Evolutionary conservation across 805 yeast species (phyloP).

Genomic region (Candida ortonii): DNA sequence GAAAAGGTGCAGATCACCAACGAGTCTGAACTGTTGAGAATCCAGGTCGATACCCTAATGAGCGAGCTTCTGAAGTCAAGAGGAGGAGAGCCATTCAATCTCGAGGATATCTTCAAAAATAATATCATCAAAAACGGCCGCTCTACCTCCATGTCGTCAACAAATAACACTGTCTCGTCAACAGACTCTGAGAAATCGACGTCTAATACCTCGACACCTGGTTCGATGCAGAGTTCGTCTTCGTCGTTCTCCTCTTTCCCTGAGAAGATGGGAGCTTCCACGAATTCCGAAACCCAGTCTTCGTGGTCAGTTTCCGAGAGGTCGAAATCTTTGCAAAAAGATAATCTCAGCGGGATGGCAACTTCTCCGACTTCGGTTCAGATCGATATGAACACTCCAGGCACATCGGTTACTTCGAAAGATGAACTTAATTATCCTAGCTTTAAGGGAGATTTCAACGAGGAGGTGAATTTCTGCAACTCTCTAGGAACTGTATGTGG

Average conservation of each 20-base stretch:
- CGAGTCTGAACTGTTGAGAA: slow-evolving; percentile 69
- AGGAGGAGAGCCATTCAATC: slow-evolving; percentile 11
- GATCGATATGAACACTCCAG: slow-evolving; percentile 5
- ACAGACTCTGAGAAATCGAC: slow-evolving; percentile 20
- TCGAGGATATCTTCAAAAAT: slow-evolving; percentile 2
- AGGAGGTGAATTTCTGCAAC: slow-evolving; percentile 73
- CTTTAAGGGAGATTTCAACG: slow-evolving; percentile 50
- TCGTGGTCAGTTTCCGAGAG: too few relatives aligned
- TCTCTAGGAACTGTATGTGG: slow-evolving; percentile 83
- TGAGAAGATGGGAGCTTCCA: too few relatives aligned
- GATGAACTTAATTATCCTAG: slow-evolving; percentile 22
- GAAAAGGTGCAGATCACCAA: slow-evolving; percentile 64
- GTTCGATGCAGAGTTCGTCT: slow-evolving; percentile 12
- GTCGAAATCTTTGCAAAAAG: too few relatives aligned
- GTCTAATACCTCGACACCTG: slow-evolving; percentile 17
- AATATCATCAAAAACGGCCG: neutral
- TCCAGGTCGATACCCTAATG: slow-evolving; percentile 74
- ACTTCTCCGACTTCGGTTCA: too few relatives aligned
- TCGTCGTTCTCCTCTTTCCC: slow-evolving; percentile 15
- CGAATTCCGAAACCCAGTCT: slow-evolving; percentile 9
- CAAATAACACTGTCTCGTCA: too few relatives aligned
- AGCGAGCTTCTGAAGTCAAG: slow-evolving; percentile 47
- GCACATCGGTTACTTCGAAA: slow-evolving; percentile 1
- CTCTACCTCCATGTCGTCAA: too few relatives aligned
- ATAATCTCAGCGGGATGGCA: too few relatives aligned